These are phyloP conservation scores for Diddensiella santjacobensis DNA, from an alignment of 805 yeast species.

Conservation along the genomic window DNA sequence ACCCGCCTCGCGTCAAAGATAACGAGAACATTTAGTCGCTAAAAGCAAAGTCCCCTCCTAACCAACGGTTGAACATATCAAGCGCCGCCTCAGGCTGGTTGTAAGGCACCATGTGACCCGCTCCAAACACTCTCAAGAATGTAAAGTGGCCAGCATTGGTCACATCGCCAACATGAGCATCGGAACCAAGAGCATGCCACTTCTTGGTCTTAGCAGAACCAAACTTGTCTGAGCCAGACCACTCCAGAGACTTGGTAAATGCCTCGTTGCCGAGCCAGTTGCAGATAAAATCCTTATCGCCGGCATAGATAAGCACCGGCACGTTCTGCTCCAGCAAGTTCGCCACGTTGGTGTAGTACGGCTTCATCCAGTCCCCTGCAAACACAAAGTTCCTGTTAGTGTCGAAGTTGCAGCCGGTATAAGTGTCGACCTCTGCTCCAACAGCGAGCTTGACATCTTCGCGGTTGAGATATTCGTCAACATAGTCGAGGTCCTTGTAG, in stretches of 20 bases:
- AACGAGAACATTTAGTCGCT: background rate
- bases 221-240: constrained; percentile 57
- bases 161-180: constrained; percentile 58
- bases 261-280: constrained; percentile 94
- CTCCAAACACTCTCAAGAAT: constrained; percentile 78
- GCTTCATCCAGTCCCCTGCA: constrained; percentile 90
- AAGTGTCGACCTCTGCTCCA: constrained; percentile 85
- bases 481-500: constrained; percentile 71
- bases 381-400: constrained; percentile 78
- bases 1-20: background rate
- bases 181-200: constrained; percentile 41
- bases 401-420: constrained; percentile 75
- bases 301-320: constrained; percentile 88
- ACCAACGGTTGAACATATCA: constrained; percentile 85
- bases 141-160: constrained; percentile 72
- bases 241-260: constrained; percentile 68
- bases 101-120: constrained; percentile 95
- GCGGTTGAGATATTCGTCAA: constrained; percentile 74
- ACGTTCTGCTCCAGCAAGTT: constrained; percentile 65
- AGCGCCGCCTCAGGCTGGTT: constrained; percentile 78
- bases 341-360: constrained; percentile 70
- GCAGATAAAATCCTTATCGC: constrained; percentile 94
- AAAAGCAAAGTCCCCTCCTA: constrained; percentile 52
- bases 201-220: constrained; percentile 35
- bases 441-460: constrained; percentile 73